Percentiles rank a stretch among this genome's conserved stretches.
Conservation (phyloP, 2,329 filamentous ascomycete genomes). For the Ophiostoma sp. region DNA sequence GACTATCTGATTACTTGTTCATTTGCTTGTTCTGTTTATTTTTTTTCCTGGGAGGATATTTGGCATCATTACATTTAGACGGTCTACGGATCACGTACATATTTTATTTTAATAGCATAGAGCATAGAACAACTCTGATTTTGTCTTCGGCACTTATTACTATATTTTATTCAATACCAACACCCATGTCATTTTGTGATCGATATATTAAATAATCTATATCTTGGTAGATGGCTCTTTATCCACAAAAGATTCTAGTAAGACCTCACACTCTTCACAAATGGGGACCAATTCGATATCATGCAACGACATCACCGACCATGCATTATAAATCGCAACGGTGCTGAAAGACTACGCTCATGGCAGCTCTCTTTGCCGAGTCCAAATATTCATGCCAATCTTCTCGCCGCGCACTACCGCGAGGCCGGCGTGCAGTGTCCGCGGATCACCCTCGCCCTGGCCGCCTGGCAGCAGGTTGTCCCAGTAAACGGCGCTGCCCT, state of each 20-base stretch:
- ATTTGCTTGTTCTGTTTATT: not conserved
- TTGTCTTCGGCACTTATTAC: not conserved
- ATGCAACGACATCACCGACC: not conserved
- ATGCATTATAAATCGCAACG: not conserved
- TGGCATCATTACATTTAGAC: not conserved
- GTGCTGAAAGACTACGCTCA: not conserved
- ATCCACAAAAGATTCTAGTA: not conserved
- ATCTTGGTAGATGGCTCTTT: not conserved
- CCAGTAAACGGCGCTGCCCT: constrained; percentile 48
- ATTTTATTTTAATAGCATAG: constrained; percentile 9
- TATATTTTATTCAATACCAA: not conserved
- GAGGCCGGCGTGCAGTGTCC: constrained; percentile 44
- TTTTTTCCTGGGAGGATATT: not conserved
- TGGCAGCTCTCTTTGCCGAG: constrained; percentile 34
- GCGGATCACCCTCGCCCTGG: constrained; percentile 39
- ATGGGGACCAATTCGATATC: not conserved
- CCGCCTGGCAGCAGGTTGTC: constrained; percentile 41
- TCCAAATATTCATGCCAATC: constrained; percentile 51
- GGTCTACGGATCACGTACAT: not conserved
- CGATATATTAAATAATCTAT: not conserved
- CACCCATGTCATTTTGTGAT: not conserved
- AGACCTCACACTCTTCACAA: not conserved
- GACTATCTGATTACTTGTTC: not conserved
- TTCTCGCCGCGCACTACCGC: constrained; percentile 44
- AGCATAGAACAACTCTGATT: constrained; percentile 6